Base-by-base conservation (phyloP, 2,329 filamentous ascomycete genomes). In the Fusarium veterinarium region DNA sequence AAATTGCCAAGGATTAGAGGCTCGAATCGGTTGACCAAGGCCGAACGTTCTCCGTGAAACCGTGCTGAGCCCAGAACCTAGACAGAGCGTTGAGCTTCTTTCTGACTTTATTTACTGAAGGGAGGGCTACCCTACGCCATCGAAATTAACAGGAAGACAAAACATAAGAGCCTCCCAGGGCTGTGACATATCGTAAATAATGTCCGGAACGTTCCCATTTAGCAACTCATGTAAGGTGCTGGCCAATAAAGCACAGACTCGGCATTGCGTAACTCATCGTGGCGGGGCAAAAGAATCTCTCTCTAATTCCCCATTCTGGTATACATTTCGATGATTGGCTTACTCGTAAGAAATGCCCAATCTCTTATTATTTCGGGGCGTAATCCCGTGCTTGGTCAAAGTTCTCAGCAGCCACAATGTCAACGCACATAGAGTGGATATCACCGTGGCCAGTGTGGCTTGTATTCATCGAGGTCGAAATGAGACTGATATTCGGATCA, bases 401-500 rank as follows among this genome's bases (percentile, higher is more conserved):
- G 56, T 58, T 56, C 59, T 31, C 33, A 58, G 49, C 57, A 71
- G 66, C 70, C 67, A 68, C 59, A 44, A 59, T 42, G 31, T 45
- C 38, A 56, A 45, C 45, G 48, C 40, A 48, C 6, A 8, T 48
- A 19, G 40, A 56, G 51, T 70, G 67, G 67, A 64, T 68, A 38
- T 41, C 19, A 41, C 60, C 46, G 41, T 55, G 56, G 51, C 42
- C 10, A 45, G 52, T 41, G 45, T 71, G 61, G 56, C 62, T 71
- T 61, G 28, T 49, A 45, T 52, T 57, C 17, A 23, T 37, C 14
- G 25, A 41, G 49, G 35, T 49, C 55, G 52, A 33, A 72, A 60
- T 49, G 35, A 61, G 37, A 44, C 33, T 48, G 20, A 65, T 40
- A 72, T 73, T 73, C 42, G 30, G 71, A 72, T 74, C 67, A 61